Evolutionary conservation across 192 early-diverging fungal genomes (phyloP).

Genomic region (Endogone sp.): DNA sequence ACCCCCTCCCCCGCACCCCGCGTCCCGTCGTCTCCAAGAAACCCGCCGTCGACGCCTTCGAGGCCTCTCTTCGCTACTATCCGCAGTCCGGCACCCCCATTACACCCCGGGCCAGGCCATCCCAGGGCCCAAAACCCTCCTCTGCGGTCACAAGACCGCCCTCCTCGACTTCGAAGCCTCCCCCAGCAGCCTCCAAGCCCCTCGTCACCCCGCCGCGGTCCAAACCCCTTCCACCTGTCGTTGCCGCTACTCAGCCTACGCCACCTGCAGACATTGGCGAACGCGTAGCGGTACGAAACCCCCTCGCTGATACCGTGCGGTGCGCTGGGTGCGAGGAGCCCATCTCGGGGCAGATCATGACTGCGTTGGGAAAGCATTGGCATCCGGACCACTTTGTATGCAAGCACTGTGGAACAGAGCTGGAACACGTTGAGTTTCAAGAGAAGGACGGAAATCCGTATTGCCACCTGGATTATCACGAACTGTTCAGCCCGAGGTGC

Average conservation of each 20-base stretch:
- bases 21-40: too few relatives aligned
- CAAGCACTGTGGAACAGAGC: conserved; percentile 27
- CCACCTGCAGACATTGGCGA: too few relatives aligned
- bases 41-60: background rate
- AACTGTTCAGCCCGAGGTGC: conserved; percentile 48
- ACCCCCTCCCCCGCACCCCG: too few relatives aligned
- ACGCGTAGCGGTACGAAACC: too few relatives aligned
- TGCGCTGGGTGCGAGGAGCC: conserved; percentile 43
- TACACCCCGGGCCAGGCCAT: too few relatives aligned
- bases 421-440: conserved; percentile 50
- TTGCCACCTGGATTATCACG: conserved; percentile 51
- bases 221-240: background rate
- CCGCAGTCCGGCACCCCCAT: too few relatives aligned
- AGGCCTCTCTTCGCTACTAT: background rate
- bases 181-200: background rate
- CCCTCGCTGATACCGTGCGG: background rate
- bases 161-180: too few relatives aligned
- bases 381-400: conserved; percentile 52
- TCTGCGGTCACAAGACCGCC: too few relatives aligned
- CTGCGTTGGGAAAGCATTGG: conserved; percentile 51
- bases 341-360: conserved; percentile 38
- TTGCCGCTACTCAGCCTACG: background rate
- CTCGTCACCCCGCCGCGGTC: background rate
- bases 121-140: too few relatives aligned
- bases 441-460: conserved; percentile 53